Base-by-base conservation (phyloP, 129 eudicot genomes). In the Artemisia argyi region DNA sequence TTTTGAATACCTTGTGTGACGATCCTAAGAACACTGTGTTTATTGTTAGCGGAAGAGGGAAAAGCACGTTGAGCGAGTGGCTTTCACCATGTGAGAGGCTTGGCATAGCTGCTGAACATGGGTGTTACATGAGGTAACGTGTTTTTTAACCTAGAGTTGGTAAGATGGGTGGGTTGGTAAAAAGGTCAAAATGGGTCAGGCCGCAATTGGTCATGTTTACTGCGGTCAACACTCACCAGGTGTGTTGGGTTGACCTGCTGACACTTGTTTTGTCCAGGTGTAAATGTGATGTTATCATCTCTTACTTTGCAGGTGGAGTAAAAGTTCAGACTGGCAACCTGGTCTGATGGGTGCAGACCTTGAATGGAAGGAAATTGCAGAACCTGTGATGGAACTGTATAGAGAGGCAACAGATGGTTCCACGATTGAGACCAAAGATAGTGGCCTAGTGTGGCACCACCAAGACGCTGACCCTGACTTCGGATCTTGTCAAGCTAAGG, bases 21-120 rank as follows among this genome's bases (percentile, higher is more conserved):
- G 97, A 91, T 75, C 97, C 97, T 7, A 91, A 85, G 73, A 91
- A 91, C 54, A 85, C 87, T 0, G 89, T 91, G 71, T 91, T 85
- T 71, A 78, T 91, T 7, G 89, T 91, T 15, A 91, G 97, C 61
- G 97, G 97, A 61, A 83, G 97, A 81, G 91, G 86, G 20, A 83
- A 80, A 78, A 65, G 48, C 51, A 77, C 87, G 5, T 68, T 91
- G 48, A 73, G 74, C 32, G 91, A 87, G 67, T 91, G 97, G 97
- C 91, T 91, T 44, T 73, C 73, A 19, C 91, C 95, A 3, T 91
- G 95, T 81, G 87, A 79, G 66, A 64, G 70, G 65, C 80, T 91
- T 67, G 97, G 97, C 28, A 30, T 91, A 51, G 97, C 97, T 22
- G 97, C 97, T 54, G 95, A 91, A 79, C 97, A 91, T 71, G 97